phyloP scores from a whole-genome alignment of 257 asterid genomes.

The Fraxinus anomala region DNA sequence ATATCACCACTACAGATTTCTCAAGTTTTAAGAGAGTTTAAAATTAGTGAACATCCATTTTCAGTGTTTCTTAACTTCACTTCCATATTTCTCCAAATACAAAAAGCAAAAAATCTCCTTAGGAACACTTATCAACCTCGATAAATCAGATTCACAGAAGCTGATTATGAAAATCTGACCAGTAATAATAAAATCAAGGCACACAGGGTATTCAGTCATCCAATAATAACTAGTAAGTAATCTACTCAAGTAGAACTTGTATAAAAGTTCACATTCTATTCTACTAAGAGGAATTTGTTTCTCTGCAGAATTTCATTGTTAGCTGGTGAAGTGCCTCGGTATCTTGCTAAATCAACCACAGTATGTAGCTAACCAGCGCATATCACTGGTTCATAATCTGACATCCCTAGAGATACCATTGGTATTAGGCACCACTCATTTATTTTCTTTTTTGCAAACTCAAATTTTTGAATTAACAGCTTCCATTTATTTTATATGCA shows the following conservation, averaged over 20 bases:
- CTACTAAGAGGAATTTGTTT: neutral
- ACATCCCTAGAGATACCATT: neutral
- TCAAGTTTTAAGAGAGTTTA: conserved; percentile 10
- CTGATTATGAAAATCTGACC: neutral
- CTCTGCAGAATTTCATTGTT: neutral
- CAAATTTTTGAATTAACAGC: neutral
- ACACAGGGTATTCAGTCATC: neutral
- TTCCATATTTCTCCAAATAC: conserved; percentile 1
- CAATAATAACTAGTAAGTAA: conserved; percentile 1
- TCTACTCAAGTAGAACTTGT: neutral
- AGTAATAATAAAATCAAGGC: neutral
- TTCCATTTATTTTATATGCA: neutral
- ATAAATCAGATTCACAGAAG: neutral
- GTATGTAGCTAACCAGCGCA: conserved; percentile 13
- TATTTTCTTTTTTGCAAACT: neutral
- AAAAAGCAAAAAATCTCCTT: neutral
- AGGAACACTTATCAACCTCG: neutral
- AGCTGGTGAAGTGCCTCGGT: neutral
- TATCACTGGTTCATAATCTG: neutral
- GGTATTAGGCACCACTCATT: neutral
- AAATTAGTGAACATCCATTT: conserved; percentile 7
- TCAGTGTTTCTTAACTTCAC: neutral
- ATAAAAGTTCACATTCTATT: neutral
- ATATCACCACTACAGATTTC: conserved; percentile 15
- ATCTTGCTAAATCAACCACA: neutral